phyloP scores from a whole-genome alignment of 176 grass and related monocot genomes.

The Triticum turgidum region DNA sequence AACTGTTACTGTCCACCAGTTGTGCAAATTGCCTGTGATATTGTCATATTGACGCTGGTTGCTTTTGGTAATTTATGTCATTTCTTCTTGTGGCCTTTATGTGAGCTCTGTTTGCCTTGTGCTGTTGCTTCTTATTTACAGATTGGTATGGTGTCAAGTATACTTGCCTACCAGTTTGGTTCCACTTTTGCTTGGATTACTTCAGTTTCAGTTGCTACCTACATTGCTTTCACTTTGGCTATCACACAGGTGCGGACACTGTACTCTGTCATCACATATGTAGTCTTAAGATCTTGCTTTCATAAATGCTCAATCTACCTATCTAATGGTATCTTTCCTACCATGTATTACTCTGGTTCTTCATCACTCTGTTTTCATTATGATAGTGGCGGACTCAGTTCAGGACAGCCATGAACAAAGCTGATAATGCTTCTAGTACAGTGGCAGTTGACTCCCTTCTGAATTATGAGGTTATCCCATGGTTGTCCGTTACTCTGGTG shows the following conservation, averaged over 20 bases:
- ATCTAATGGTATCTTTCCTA: not conserved
- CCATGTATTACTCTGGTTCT: constrained; percentile 6
- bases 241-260: constrained; percentile 73
- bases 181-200: constrained; percentile 99
- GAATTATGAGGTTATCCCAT: constrained; percentile 87
- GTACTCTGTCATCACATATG: constrained; percentile 8
- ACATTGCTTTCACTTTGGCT: constrained; percentile 92
- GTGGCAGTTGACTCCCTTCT: constrained; percentile 88
- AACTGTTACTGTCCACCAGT: constrained; percentile 3
- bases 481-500: constrained; percentile 9
- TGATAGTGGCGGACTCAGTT: constrained; percentile 94
- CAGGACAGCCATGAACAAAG: constrained; percentile 93
- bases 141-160: constrained; percentile 94
- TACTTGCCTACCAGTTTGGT: constrained; percentile 96
- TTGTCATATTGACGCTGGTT: not conserved
- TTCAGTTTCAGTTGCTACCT: constrained; percentile 89
- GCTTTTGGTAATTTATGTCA: constrained; percentile 20
- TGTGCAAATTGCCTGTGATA: constrained; percentile 9
- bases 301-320: constrained; percentile 21
- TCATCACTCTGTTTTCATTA: constrained; percentile 21
- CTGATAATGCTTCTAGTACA: constrained; percentile 97
- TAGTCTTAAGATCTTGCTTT: not conserved
- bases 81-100: constrained; percentile 8
- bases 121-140: constrained; percentile 44
- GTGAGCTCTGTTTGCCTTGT: constrained; percentile 21